phyloP scores from a whole-genome alignment of 148 eudicot species.

The Beta vulgaris region DNA sequence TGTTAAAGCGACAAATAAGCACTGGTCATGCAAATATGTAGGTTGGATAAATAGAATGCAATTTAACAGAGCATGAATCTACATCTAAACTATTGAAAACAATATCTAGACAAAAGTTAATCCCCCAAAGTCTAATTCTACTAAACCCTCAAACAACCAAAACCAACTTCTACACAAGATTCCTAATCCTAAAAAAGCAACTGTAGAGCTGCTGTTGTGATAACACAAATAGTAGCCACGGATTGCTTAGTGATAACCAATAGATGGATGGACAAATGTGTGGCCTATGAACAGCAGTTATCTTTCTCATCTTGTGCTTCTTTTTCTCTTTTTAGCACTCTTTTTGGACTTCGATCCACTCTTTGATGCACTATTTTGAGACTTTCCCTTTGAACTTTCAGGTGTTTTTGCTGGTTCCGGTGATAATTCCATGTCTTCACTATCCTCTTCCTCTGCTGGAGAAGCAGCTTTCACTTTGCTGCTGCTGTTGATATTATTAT shows the following conservation, averaged over 20 bases:
- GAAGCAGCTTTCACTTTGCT: constrained; percentile 39
- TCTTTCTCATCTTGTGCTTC: constrained; percentile 15
- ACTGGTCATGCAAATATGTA: constrained; percentile 5
- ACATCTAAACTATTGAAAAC: constrained; percentile 23
- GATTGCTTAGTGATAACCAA: constrained; percentile 11
- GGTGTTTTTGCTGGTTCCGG: constrained; percentile 38
- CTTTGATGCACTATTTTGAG: too few species aligned
- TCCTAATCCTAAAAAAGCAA: constrained; percentile 1
- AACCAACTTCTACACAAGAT: constrained; percentile 22
- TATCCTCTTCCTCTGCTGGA: constrained; percentile 37
- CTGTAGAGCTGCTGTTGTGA: background rate
- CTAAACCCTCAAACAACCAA: constrained; percentile 10
- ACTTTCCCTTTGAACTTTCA: constrained; percentile 24
- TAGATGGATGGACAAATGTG: background rate
- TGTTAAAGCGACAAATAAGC: too few species aligned
- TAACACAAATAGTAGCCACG: constrained; percentile 11
- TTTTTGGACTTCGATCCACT: constrained; percentile 24
- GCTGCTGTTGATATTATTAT: constrained; percentile 32
- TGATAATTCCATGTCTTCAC: constrained; percentile 35
- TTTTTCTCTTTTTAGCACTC: constrained; percentile 31
- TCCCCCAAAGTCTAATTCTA: constrained; percentile 10
- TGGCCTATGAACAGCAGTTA: constrained; percentile 12
- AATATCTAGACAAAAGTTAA: constrained; percentile 25
- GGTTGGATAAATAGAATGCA: constrained; percentile 23
- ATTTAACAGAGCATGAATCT: constrained; percentile 14